Evolutionary conservation across 2,329 filamentous ascomycete species (phyloP), one percentile per base, ranked within the genome.

Genomic region (Eutypa lata): DNA sequence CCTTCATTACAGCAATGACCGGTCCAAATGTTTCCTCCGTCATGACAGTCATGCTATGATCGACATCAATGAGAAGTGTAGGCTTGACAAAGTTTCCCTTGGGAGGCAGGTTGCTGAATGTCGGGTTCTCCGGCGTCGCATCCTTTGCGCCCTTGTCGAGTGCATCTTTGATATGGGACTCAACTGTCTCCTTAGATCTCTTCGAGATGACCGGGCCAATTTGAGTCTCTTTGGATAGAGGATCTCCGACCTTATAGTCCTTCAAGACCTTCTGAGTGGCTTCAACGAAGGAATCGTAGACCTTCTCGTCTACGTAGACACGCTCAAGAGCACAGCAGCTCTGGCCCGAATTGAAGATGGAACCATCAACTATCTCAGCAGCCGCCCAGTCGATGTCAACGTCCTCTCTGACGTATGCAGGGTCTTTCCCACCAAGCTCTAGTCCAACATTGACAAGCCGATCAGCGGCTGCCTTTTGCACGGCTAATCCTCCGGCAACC

Each of bases 271-370:
- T 86, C 71, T 94, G 89, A 13, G 90, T 79, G 5, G 88, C 90
- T 49, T 83, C 78, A 49, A 97, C 79, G 64, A 97, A 97, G 13
- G 82, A 75, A 64, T 96, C 91, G 69, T 97, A 86, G 48, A 97
- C 83, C 61, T 83, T 86, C 66, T 89, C 88, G 64, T 94, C 86
- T 5, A 97, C 92, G 65, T 97, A 97, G 19, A 97, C 84, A 33
- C 93, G 82, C 75, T 97, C 93, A 50, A 97, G 79, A 22, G 91
- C 89, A 73, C 93, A 97, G 78, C 93, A 97, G 69, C 91, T 96
- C 76, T 97, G 93, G n/a, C 93, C 93, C 49, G 92, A 96, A 76
- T 97, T 97, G 80, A 97, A 97, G 53, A 97, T 79, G n/a, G 91
- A 87, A 19, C 93, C 93, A 63, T 97, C 93, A 14, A 97, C 91